Evolutionary conservation across 1,139 yeast species (phyloP).

Genomic region (Taphrina flavorubra): DNA sequence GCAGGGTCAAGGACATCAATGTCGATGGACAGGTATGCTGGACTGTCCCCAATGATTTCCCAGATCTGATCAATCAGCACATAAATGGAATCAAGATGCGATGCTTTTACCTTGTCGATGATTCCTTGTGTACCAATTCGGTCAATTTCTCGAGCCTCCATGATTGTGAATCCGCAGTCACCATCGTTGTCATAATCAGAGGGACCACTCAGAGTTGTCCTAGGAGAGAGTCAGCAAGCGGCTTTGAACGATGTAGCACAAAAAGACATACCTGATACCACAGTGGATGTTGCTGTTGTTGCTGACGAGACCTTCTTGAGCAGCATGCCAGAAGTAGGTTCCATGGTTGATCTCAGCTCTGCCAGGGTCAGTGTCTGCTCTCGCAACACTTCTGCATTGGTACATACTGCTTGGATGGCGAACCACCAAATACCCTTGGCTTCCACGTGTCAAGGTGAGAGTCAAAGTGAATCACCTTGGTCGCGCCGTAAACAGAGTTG

Average conservation of each 20-base stretch:
- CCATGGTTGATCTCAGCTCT: conserved; percentile 69
- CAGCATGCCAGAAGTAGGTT: conserved; percentile 80
- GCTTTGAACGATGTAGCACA: background rate
- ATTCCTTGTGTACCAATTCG: conserved; percentile 57
- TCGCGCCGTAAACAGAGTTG: conserved; percentile 63
- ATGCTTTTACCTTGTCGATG: conserved; percentile 52
- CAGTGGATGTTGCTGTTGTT: conserved; percentile 67
- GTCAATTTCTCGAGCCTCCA: conserved; percentile 74
- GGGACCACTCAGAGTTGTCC: conserved; percentile 70
- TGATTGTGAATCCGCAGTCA: conserved; percentile 65
- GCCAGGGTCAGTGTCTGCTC: background rate
- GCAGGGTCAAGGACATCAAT: conserved; percentile 81
- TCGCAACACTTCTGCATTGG: background rate
- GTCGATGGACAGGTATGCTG: conserved; percentile 75
- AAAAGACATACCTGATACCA: conserved; percentile 56
- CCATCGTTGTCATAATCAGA: conserved; percentile 69
- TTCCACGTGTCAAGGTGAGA: conserved; percentile 47
- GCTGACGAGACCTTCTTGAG: conserved; percentile 66
- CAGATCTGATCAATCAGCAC: conserved; percentile 52
- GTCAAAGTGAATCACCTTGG: conserved; percentile 69
- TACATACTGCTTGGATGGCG: conserved; percentile 55
- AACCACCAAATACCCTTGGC: conserved; percentile 65
- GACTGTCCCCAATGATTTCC: conserved; percentile 62
- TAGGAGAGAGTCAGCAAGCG: background rate
- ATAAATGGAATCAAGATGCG: background rate